Evolutionary conservation across 495 filamentous ascomycete genomes (phyloP).

Genomic region (Penicillium soppii): DNA sequence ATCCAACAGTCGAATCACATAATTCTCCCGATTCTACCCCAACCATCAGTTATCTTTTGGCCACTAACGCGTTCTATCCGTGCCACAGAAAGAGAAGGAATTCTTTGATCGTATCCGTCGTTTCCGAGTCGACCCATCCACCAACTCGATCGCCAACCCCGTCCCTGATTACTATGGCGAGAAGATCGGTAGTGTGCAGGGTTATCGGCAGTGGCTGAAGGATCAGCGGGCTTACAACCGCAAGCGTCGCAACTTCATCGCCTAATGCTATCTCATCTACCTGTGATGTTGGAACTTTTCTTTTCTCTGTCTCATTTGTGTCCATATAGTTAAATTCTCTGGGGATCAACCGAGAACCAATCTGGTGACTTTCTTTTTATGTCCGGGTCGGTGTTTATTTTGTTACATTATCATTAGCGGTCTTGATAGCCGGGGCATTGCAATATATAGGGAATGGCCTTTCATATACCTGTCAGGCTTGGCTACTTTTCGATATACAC

Average conservation of each 20-base stretch:
- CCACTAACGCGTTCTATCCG: slow-evolving; percentile 1
- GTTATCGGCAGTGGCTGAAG: slow-evolving; percentile 92
- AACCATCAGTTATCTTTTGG: no score
- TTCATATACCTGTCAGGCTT: slow-evolving; percentile 12
- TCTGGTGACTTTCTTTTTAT: slow-evolving; percentile 19
- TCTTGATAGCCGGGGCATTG: slow-evolving; percentile 21
- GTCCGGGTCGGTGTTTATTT: slow-evolving; percentile 24
- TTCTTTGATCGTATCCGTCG: slow-evolving; percentile 87
- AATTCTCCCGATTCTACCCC: background rate
- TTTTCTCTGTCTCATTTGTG: slow-evolving; percentile 18
- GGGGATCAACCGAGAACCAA: slow-evolving; percentile 7
- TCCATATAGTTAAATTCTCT: slow-evolving; percentile 17
- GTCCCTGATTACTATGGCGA: slow-evolving; percentile 77
- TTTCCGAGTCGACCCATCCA: slow-evolving; percentile 82
- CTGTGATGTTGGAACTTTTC: slow-evolving; percentile 6
- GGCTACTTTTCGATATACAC: slow-evolving; percentile 1
- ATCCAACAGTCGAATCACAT: background rate
- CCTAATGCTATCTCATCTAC: slow-evolving; percentile 14
- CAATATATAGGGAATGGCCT: slow-evolving; percentile 23
- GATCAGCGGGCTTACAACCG: slow-evolving; percentile 96
- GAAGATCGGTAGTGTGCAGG: slow-evolving; percentile 90
- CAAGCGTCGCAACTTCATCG: slow-evolving; percentile 70
- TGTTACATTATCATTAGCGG: slow-evolving; percentile 31
- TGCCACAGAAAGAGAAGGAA: slow-evolving; percentile 77
- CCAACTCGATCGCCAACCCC: slow-evolving; percentile 65